Conservation (phyloP, 2,329 filamentous ascomycete genomes). For the Celoporthe dispersa region DNA sequence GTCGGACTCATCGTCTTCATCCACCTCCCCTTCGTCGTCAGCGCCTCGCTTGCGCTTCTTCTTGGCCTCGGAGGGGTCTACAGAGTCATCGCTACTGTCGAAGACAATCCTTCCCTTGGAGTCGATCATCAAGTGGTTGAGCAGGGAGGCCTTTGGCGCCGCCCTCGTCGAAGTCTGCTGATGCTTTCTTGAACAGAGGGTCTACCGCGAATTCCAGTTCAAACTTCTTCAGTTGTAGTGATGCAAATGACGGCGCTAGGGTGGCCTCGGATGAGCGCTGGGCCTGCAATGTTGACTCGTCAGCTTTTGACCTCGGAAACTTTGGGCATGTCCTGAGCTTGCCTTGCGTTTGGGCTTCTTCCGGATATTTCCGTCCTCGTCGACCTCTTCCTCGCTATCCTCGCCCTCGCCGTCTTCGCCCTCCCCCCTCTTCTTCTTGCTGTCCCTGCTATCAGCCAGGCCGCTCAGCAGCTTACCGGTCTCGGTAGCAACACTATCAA, state of each 20-base stretch:
- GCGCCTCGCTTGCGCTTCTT: slow-evolving; percentile 40
- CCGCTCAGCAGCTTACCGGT: slow-evolving; percentile 94
- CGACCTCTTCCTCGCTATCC: slow-evolving; percentile 65
- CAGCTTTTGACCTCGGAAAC: slow-evolving; percentile 24
- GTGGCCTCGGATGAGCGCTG: slow-evolving; percentile 91
- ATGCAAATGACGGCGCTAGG: slow-evolving; percentile 83
- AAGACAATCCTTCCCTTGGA: slow-evolving; percentile 92
- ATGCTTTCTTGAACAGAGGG: slow-evolving; percentile 98
- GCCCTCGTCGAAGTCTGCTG: slow-evolving; percentile 97
- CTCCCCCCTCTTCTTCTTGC: slow-evolving; percentile 70
- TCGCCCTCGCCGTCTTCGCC: slow-evolving; percentile 71
- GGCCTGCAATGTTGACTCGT: slow-evolving; percentile 45
- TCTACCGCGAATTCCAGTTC: slow-evolving; percentile 97
- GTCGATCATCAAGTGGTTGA: slow-evolving; percentile 98
- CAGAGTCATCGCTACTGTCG: slow-evolving; percentile 90
- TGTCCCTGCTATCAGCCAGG: slow-evolving; percentile 83
- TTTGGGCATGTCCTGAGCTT: slow-evolving; percentile 37
- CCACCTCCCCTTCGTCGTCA: slow-evolving; percentile 42
- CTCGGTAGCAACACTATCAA: slow-evolving; percentile 97
- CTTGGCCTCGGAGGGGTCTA: slow-evolving; percentile 52
- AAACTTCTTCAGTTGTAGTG: slow-evolving; percentile 93
- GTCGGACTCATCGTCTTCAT: slow-evolving; percentile 47
- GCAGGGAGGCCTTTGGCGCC: slow-evolving; percentile 91
- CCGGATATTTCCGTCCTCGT: slow-evolving; percentile 63
- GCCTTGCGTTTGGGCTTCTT: slow-evolving; percentile 46